These are phyloP conservation scores for Rhizopogon vinicolor DNA, from an alignment of 768 basidiomycete species.

Conservation along the genomic window DNA sequence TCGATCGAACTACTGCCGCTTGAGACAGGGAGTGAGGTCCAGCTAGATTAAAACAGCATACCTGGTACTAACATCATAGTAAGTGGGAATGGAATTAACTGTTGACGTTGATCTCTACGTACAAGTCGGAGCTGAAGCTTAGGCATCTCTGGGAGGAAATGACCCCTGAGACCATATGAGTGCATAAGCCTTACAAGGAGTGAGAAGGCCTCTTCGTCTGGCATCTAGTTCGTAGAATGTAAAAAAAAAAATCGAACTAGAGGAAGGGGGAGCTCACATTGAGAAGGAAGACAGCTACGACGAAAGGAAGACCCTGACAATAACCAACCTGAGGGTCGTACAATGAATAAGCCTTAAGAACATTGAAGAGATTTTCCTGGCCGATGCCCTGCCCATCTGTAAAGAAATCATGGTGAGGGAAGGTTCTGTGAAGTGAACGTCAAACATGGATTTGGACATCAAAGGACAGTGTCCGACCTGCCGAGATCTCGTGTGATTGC, in stretches of 20 bases:
- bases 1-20: slow-evolving; percentile 73
- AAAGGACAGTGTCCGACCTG: slow-evolving; percentile 39
- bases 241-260: background rate
- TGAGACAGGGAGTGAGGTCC: slow-evolving; percentile 12
- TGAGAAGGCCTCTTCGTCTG: slow-evolving; percentile 98
- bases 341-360: slow-evolving; percentile 95
- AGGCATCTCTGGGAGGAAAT: slow-evolving; percentile 99
- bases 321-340: slow-evolving; percentile 95
- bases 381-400: slow-evolving; percentile 92
- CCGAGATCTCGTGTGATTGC: slow-evolving; percentile 91
- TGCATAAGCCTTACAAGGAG: slow-evolving; percentile 93
- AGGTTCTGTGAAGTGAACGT: slow-evolving; percentile 54
- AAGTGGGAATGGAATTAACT: background rate
- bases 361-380: slow-evolving; percentile 96
- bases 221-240: slow-evolving; percentile 64
- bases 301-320: slow-evolving; percentile 95
- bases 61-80: slow-evolving; percentile 49
- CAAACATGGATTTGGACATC: slow-evolving; percentile 1
- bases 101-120: slow-evolving; percentile 20
- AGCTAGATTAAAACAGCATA: slow-evolving; percentile 21
- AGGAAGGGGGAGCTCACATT: slow-evolving; percentile 53
- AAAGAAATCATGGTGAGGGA: slow-evolving; percentile 96
- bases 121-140: slow-evolving; percentile 90
- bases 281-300: slow-evolving; percentile 88
- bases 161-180: slow-evolving; percentile 92